These are phyloP conservation scores for Saccharomyces hybrid DNA, from an alignment of 1,139 yeast genomes.

Conservation along the genomic window DNA sequence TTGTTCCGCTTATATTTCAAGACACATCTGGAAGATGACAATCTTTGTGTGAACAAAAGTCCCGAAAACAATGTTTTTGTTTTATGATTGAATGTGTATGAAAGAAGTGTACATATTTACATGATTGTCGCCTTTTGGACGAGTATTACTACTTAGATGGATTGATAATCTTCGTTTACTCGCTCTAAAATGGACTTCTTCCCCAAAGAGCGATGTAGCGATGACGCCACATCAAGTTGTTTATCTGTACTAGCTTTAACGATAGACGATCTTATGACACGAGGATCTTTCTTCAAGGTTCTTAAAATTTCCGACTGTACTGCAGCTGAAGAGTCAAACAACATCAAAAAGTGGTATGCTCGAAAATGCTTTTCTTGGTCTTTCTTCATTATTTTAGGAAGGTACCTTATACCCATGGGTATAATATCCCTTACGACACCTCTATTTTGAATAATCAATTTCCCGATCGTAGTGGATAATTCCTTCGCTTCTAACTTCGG, in stretches of 20 bases:
- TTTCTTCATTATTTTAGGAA: constrained; percentile 75
- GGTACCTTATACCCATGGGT: constrained; percentile 67
- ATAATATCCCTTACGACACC: constrained; percentile 82
- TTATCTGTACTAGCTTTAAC: constrained; percentile 57
- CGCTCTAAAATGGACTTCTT: constrained; percentile 20
- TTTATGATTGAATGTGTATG: neutral
- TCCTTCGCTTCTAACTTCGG: constrained; percentile 58
- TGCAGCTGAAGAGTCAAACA: constrained; percentile 76
- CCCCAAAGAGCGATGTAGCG: constrained; percentile 37
- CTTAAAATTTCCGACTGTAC: constrained; percentile 82
- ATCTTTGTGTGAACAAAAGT: too few species aligned
- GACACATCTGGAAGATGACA: too few species aligned
- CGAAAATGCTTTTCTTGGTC: constrained; percentile 87
- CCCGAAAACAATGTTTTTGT: too few species aligned
- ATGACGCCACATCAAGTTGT: constrained; percentile 46
- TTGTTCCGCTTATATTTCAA: too few species aligned
- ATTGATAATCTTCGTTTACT: neutral
- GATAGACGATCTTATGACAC: constrained; percentile 73
- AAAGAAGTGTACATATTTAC: neutral
- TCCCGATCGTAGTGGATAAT: constrained; percentile 69
- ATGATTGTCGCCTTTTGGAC: neutral
- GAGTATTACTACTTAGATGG: neutral
- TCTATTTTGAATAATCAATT: constrained; percentile 74
- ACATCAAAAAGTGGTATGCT: constrained; percentile 79
- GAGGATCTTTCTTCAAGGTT: constrained; percentile 78